Conservation (phyloP, 2,329 filamentous ascomycete genomes). For the Lachnellula hyalina region DNA sequence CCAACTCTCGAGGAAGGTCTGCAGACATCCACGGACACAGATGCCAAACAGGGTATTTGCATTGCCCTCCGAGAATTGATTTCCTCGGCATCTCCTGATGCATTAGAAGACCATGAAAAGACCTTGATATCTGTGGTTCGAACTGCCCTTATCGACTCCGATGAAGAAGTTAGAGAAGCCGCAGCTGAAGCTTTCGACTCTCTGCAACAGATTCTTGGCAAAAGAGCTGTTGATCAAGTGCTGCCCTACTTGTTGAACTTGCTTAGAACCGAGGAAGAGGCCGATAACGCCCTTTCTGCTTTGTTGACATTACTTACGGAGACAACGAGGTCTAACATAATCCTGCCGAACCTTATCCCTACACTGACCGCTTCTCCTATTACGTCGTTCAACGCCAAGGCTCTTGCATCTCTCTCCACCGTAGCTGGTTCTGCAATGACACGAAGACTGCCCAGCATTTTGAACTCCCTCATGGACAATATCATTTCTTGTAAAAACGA, state of each 20-base stretch:
- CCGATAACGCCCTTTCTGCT: conserved; percentile 87
- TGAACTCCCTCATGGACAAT: conserved; percentile 92
- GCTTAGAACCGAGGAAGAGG: conserved; percentile 78
- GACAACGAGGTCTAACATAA: conserved; percentile 88
- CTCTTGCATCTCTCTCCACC: conserved; percentile 84
- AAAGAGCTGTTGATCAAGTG: conserved; percentile 91
- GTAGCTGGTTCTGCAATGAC: conserved; percentile 91
- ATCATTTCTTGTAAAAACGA: conserved; percentile 75
- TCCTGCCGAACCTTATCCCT: conserved; percentile 91
- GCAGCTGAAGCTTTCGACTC: conserved; percentile 97
- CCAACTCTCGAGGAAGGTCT: conserved; percentile 91
- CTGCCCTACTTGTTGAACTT: conserved; percentile 86
- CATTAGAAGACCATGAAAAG: conserved; percentile 91
- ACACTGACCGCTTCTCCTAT: conserved; percentile 88
- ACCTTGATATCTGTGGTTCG: conserved; percentile 91
- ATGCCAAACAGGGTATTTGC: conserved; percentile 95
- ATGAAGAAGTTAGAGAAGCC: conserved; percentile 86
- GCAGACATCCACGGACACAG: conserved; percentile 79
- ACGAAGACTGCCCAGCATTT: conserved; percentile 77
- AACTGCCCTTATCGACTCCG: conserved; percentile 83
- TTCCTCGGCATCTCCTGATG: conserved; percentile 78
- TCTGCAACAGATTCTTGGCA: conserved; percentile 87
- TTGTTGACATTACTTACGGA: conserved; percentile 92
- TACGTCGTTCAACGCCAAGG: conserved; percentile 89
- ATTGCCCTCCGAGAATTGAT: conserved; percentile 94